Percentiles rank a stretch among this genome's conserved stretches.
Evolutionary conservation across 1,284 basidiomycete genomes (phyloP).

Genomic region (Trichosporon coremiiforme): DNA sequence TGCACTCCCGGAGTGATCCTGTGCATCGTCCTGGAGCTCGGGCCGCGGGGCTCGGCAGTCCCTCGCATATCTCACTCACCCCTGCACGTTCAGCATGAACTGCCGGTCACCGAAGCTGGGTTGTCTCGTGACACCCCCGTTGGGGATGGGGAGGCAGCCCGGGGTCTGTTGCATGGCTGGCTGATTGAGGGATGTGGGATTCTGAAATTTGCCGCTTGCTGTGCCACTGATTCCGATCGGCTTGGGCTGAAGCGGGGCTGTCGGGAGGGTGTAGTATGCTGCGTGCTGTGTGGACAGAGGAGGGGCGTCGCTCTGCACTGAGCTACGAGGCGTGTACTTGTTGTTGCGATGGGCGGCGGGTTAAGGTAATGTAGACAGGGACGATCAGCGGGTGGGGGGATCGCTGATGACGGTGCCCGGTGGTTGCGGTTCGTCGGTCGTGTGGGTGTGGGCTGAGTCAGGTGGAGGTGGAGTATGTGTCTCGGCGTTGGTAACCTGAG

Average conservation of each 20-base stretch:
- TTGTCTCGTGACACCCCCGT: slow-evolving; percentile 18
- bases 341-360: slow-evolving; percentile 4
- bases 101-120: slow-evolving; percentile 11
- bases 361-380: slow-evolving; percentile 17
- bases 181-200: background rate
- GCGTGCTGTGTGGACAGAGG: background rate
- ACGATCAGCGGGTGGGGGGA: slow-evolving; percentile 17
- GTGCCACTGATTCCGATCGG: background rate
- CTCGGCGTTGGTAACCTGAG: background rate
- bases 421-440: background rate
- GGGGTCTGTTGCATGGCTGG: slow-evolving; percentile 13
- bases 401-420: slow-evolving; percentile 10
- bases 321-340: background rate
- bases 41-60: background rate
- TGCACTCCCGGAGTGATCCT: background rate
- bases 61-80: slow-evolving; percentile 10
- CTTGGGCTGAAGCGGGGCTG: background rate
- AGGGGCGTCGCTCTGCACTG: background rate
- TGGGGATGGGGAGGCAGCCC: slow-evolving; percentile 17
- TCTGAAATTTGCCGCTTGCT: slow-evolving; percentile 13
- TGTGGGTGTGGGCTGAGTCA: background rate
- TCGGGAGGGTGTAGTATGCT: too few relatives aligned
- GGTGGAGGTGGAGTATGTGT: background rate
- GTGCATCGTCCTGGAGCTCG: background rate
- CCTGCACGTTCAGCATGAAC: slow-evolving; percentile 18